Percentiles rank a stretch among this genome's conserved stretches.
Conservation (phyloP, 768 basidiomycete species). For the Psilocybe cubensis region DNA sequence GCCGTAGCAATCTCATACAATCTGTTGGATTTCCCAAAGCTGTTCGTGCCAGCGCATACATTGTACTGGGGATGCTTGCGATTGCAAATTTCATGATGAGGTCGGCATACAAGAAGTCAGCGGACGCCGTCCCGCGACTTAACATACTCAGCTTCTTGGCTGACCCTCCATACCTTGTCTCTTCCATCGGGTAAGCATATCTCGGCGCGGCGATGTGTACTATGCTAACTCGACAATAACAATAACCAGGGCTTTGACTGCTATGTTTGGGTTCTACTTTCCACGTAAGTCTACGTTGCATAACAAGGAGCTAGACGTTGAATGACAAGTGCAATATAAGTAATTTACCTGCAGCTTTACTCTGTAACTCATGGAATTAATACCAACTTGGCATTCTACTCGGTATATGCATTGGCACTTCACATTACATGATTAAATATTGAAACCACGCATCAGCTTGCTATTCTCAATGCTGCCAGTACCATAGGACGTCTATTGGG, state of each 20-base stretch:
- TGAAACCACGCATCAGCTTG: slow-evolving; percentile 25
- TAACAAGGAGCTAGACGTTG: background rate
- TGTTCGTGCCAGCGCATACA: slow-evolving; percentile 26
- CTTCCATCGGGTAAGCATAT: slow-evolving; percentile 24
- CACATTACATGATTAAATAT: background rate
- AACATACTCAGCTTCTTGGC: slow-evolving; percentile 28
- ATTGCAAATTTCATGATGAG: slow-evolving; percentile 29
- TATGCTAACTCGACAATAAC: background rate
- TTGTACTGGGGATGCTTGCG: slow-evolving; percentile 26
- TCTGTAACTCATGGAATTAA: slow-evolving; percentile 44
- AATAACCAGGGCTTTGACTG: background rate
- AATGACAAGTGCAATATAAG: slow-evolving; percentile 23
- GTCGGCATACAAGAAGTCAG: background rate
- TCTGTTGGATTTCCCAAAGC: slow-evolving; percentile 27
- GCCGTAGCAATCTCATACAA: slow-evolving; percentile 28
- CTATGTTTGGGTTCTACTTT: slow-evolving; percentile 19
- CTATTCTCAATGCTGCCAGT: slow-evolving; percentile 35
- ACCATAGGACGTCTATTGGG: slow-evolving; percentile 33
- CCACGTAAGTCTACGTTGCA: slow-evolving; percentile 38
- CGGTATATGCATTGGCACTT: slow-evolving; percentile 31
- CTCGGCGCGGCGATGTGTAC: background rate
- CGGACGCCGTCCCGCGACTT: slow-evolving; percentile 7
- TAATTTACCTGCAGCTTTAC: slow-evolving; percentile 55
- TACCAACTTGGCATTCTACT: slow-evolving; percentile 48
- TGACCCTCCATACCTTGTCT: slow-evolving; percentile 29